A percentile compares a stretch with the other conserved stretches of the same genome.
phyloP scores from a whole-genome alignment of 345 rosid species.

The Citrus glauca region DNA sequence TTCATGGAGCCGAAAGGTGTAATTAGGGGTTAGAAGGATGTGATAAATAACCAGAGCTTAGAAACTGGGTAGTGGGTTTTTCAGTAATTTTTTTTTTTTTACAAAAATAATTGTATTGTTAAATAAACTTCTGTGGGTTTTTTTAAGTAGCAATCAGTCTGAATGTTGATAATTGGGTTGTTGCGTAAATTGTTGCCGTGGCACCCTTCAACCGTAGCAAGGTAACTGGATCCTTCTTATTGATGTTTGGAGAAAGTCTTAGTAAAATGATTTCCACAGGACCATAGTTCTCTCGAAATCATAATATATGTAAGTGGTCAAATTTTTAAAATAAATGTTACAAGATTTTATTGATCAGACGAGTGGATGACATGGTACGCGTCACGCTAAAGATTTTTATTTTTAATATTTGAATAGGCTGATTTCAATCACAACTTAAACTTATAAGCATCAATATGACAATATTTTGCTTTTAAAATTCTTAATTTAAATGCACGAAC shows the following conservation, averaged over 20 bases:
- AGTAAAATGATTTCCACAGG: too few relatives aligned
- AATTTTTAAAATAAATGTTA: too few relatives aligned
- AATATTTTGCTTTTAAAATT: not conserved
- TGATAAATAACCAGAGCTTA: constrained; percentile 2
- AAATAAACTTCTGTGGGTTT: not conserved
- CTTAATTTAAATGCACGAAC: not conserved
- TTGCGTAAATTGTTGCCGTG: not conserved
- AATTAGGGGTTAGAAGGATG: not conserved
- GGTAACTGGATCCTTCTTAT: too few relatives aligned
- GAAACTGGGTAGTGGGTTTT: not conserved
- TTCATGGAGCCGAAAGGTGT: not conserved
- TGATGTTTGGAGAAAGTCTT: too few relatives aligned
- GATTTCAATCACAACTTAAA: not conserved
- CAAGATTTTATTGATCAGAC: not conserved
- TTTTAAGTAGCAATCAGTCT: not conserved
- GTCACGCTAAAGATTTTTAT: not conserved
- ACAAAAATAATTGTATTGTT: not conserved
- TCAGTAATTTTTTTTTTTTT: not conserved
- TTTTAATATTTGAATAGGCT: not conserved
- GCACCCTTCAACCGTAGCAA: too few relatives aligned
- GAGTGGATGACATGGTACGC: not conserved
- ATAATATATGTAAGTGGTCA: not conserved
- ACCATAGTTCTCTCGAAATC: not conserved
- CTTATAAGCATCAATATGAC: not conserved
- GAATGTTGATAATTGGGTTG: not conserved